phyloP scores from a whole-genome alignment of 148 eudicot species.

The Camellia lanceoleosa region DNA sequence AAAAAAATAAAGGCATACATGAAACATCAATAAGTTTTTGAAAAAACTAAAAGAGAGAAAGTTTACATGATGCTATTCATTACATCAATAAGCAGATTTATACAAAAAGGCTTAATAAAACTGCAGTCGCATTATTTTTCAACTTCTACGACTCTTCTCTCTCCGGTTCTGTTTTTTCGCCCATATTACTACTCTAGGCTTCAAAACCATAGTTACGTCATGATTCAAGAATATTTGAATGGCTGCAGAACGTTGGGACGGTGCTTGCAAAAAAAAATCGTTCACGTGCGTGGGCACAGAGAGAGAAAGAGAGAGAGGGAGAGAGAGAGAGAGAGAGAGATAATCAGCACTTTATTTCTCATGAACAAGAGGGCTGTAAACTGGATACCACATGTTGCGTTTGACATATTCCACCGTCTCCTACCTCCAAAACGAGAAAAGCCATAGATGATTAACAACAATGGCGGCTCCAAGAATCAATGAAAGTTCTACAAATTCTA shows the following conservation, averaged over 20 bases:
- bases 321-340: background rate
- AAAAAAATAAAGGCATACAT: no score
- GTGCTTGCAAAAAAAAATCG: background rate
- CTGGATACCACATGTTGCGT: conserved; percentile 84
- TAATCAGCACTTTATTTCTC: conserved; percentile 46
- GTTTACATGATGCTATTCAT: no score
- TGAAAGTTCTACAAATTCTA: no score
- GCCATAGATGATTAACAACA: background rate
- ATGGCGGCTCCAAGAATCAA: no score
- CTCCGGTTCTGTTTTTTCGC: background rate
- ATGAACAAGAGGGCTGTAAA: conserved; percentile 90
- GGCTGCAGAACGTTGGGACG: background rate
- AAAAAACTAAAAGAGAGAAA: no score
- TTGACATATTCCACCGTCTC: conserved; percentile 63
- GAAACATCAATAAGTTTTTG: no score
- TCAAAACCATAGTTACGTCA: background rate
- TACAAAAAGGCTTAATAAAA: no score
- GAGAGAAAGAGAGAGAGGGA: no score
- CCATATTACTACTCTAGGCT: background rate
- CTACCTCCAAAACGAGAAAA: conserved; percentile 39
- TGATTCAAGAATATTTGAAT: background rate
- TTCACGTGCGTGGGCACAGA: background rate
- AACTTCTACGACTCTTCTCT: no score
- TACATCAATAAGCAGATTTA: no score
- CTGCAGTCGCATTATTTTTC: no score